Conservation (phyloP, 2,329 filamentous ascomycete genomes). For the Chaetomium sp. region DNA sequence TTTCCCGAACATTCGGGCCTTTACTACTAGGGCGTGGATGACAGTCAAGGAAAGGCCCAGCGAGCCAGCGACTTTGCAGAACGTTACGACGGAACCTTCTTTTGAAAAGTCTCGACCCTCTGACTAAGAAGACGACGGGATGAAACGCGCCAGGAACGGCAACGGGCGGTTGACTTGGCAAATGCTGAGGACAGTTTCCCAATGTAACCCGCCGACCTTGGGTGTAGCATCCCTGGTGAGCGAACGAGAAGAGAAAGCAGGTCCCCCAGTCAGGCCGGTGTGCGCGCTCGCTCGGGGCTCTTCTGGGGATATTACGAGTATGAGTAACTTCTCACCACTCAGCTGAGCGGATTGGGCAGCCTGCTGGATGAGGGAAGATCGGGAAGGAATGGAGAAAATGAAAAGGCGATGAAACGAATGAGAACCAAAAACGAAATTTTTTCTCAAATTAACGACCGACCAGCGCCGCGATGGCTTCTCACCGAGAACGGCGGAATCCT, state of each 20-base stretch:
- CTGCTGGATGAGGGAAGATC: not conserved
- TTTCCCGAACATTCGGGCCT: slow-evolving; percentile 14
- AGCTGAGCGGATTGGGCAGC: not conserved
- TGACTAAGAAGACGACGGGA: not conserved
- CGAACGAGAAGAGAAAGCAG: no score
- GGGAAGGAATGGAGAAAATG: not conserved
- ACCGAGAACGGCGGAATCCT: slow-evolving; percentile 17
- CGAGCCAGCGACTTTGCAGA: no score
- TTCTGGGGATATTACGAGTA: no score
- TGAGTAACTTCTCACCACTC: no score
- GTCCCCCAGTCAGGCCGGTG: no score
- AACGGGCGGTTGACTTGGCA: not conserved
- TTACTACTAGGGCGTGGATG: not conserved
- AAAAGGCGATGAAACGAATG: not conserved
- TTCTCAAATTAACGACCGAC: not conserved
- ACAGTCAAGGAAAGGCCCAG: not conserved
- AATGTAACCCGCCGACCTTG: not conserved
- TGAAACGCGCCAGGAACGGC: slow-evolving; percentile 3
- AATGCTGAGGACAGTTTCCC: not conserved
- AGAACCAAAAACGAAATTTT: slow-evolving; percentile 5
- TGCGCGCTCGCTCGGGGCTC: no score
- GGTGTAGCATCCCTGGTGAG: no score
- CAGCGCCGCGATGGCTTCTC: not conserved
- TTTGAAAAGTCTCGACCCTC: no score
- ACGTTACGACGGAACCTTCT: no score